These are phyloP conservation scores for Juglanconis juglandina DNA, from an alignment of 2,329 filamentous ascomycete genomes.

Conservation along the genomic window DNA sequence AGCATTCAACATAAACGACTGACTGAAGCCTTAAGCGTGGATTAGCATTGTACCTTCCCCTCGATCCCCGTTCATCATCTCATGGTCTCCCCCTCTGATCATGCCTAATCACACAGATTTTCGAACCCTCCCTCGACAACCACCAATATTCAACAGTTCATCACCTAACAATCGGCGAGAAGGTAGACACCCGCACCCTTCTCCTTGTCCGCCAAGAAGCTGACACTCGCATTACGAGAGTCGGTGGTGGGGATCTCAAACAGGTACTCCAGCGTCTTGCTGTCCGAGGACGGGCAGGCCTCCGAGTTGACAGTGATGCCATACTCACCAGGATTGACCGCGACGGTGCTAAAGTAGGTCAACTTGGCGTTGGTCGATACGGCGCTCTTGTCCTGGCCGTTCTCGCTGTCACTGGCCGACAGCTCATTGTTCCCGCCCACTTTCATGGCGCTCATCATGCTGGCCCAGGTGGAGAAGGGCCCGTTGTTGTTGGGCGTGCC, in stretches of 20 bases:
- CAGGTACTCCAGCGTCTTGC: constrained; percentile 9
- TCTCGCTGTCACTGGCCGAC: background rate
- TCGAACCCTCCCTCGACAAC: background rate
- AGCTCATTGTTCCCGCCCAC: background rate
- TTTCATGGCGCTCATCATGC: constrained; percentile 14
- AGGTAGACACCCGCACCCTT: constrained; percentile 15
- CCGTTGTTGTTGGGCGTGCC: background rate
- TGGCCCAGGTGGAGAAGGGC: constrained; percentile 18
- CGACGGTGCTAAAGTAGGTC: constrained; percentile 15
- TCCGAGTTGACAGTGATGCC: constrained; percentile 17
- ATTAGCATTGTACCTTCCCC: background rate
- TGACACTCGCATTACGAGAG: constrained; percentile 15
- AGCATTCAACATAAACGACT: background rate
- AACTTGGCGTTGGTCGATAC: background rate
- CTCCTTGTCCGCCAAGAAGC: constrained; percentile 9
- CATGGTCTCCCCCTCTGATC: background rate
- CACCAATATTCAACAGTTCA: background rate
- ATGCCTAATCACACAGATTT: background rate
- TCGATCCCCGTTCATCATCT: background rate
- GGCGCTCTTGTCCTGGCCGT: constrained; percentile 1
- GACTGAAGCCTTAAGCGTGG: background rate
- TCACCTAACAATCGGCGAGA: constrained; percentile 15
- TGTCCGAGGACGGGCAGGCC: constrained; percentile 7
- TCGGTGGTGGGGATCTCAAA: constrained; percentile 18
- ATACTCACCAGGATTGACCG: constrained; percentile 16